Evolutionary conservation across 1,284 basidiomycete species (phyloP).

Genomic region (Sanguinoderma infundibulare): DNA sequence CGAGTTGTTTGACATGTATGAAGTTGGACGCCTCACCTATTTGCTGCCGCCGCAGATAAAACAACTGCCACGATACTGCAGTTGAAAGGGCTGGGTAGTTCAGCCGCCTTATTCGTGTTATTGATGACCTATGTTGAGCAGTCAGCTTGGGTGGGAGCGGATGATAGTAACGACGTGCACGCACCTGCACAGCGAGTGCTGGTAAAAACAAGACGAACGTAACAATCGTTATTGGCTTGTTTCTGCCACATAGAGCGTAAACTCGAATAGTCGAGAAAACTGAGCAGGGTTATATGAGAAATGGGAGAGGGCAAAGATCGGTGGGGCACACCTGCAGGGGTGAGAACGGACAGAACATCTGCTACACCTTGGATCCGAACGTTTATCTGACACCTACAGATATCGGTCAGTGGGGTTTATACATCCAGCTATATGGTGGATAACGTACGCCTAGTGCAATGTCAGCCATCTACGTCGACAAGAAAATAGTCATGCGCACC

Average conservation of each 20-base stretch:
- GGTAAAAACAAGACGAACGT: not conserved
- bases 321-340: not conserved
- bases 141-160: not conserved
- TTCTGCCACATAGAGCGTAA: not conserved
- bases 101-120: not conserved
- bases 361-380: not conserved
- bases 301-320: not conserved
- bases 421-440: not conserved
- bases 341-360: not conserved
- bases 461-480: not conserved
- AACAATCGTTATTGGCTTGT: not conserved
- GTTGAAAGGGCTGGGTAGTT: not conserved
- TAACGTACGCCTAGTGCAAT: not conserved
- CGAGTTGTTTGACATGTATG: not conserved
- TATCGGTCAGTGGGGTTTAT: not conserved
- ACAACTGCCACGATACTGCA: not conserved
- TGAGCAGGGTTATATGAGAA: not conserved
- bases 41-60: not conserved
- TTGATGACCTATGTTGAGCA: no score
- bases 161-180: not conserved
- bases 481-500: not conserved
- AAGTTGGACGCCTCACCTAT: not conserved
- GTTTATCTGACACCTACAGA: not conserved
- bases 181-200: not conserved
- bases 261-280: not conserved